phyloP scores from a whole-genome alignment of 176 grass and related monocot genomes.

The Aegilops bicornis region DNA sequence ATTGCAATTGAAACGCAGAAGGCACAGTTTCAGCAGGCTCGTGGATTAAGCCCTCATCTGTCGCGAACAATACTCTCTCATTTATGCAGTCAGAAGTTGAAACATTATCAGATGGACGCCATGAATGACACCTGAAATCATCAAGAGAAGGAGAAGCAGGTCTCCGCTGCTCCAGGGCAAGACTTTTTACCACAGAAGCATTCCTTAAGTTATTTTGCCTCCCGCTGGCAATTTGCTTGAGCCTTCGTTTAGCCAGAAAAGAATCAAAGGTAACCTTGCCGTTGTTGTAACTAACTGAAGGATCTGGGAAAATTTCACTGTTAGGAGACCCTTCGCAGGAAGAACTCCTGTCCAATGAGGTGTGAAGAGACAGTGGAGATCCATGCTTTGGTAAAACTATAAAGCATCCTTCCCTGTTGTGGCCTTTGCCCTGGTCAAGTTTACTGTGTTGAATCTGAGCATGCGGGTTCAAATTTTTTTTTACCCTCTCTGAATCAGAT shows the following conservation, averaged over 20 bases:
- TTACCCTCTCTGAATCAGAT: slow-evolving; percentile 55
- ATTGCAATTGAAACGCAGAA: slow-evolving; percentile 10
- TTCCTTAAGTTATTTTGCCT: slow-evolving; percentile 24
- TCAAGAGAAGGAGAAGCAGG: slow-evolving; percentile 22
- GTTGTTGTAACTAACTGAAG: slow-evolving; percentile 10
- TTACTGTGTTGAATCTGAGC: neutral
- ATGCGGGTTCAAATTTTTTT: slow-evolving; percentile 23
- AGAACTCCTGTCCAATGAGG: slow-evolving; percentile 21
- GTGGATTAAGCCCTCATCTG: slow-evolving; percentile 30
- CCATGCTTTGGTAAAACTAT: slow-evolving; percentile 58
- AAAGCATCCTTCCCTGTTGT: slow-evolving; percentile 42
- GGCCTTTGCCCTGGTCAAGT: slow-evolving; percentile 12
- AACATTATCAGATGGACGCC: slow-evolving; percentile 29
- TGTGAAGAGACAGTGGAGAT: slow-evolving; percentile 26
- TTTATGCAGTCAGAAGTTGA: slow-evolving; percentile 36
- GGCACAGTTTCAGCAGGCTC: slow-evolving; percentile 15
- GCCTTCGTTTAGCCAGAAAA: slow-evolving; percentile 28
- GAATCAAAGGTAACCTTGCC: slow-evolving; percentile 31
- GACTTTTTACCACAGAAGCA: slow-evolving; percentile 19
- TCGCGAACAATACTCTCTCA: slow-evolving; percentile 39
- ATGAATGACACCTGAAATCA: slow-evolving; percentile 13
- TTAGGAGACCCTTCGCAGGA: slow-evolving; percentile 7
- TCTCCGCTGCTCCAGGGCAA: neutral
- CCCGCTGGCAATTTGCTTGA: slow-evolving; percentile 23
- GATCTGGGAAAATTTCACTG: slow-evolving; percentile 19